These are phyloP conservation scores for Fistulifera solaris DNA, from an alignment of 108 stramenopile species.

Conservation along the genomic window DNA sequence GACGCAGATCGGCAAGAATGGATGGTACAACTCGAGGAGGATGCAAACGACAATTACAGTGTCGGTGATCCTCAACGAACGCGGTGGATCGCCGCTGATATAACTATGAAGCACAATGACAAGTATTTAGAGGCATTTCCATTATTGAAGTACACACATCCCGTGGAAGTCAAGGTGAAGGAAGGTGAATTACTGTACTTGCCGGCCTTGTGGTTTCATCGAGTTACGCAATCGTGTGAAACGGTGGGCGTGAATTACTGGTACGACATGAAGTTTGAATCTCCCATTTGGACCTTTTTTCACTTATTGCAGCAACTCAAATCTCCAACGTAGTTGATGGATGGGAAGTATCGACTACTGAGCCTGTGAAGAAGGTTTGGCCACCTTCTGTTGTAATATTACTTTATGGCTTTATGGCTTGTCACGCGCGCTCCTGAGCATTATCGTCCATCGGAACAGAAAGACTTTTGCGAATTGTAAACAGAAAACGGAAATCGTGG, in stretches of 20 bases:
- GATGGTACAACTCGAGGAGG: slow-evolving; percentile 18
- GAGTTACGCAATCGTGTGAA: slow-evolving; percentile 83
- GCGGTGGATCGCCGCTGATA: slow-evolving; percentile 13
- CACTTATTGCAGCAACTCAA: slow-evolving; percentile 47
- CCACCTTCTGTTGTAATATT: too few relatives aligned
- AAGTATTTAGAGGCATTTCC: neutral
- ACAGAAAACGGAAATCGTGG: too few relatives aligned
- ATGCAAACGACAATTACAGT: slow-evolving; percentile 16
- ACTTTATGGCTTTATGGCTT: too few relatives aligned
- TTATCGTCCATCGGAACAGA: too few relatives aligned
- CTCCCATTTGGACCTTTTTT: slow-evolving; percentile 66
- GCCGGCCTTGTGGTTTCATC: slow-evolving; percentile 93
- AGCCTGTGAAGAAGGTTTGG: too few relatives aligned
- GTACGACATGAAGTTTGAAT: slow-evolving; percentile 94
- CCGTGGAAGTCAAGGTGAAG: slow-evolving; percentile 27
- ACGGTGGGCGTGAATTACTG: slow-evolving; percentile 94
- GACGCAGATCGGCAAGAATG: slow-evolving; percentile 1
- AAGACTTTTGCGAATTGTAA: too few relatives aligned
- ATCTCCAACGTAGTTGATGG: too few relatives aligned
- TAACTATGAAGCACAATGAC: neutral
- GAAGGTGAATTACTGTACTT: slow-evolving; percentile 73
- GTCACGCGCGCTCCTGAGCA: too few relatives aligned
- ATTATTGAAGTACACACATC: slow-evolving; percentile 25
- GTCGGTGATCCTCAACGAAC: neutral
- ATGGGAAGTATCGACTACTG: too few relatives aligned